Conservation (phyloP, 164 flowering plant genomes). For the Litsea cubeba region DNA sequence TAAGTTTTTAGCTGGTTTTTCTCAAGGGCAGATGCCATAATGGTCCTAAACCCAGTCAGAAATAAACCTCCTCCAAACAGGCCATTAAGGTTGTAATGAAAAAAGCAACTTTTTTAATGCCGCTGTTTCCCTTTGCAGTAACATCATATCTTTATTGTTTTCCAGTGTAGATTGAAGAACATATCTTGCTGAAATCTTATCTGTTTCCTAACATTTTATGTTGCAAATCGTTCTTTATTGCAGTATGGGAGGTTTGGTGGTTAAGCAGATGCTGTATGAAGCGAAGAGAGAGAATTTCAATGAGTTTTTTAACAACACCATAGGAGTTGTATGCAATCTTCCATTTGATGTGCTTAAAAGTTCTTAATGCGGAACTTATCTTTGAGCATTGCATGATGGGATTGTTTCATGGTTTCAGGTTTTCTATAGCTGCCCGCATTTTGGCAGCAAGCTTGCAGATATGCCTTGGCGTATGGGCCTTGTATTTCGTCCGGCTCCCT, state of each 20-base stretch:
- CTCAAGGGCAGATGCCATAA: too few species aligned
- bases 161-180: not conserved
- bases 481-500: constrained; percentile 93
- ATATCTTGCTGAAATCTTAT: not conserved
- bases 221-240: constrained; percentile 18
- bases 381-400: constrained; percentile 3
- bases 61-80: too few species aligned
- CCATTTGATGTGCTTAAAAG: not conserved
- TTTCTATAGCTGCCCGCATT: constrained; percentile 98
- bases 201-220: not conserved
- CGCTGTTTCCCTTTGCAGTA: too few species aligned
- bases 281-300: constrained; percentile 59
- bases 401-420: constrained; percentile 45
- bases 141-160: too few species aligned
- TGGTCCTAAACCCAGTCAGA: too few species aligned
- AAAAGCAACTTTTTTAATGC: too few species aligned
- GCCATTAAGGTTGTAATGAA: too few species aligned
- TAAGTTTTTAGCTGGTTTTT: too few species aligned
- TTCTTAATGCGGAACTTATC: not conserved
- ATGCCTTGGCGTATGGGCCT: constrained; percentile 99
- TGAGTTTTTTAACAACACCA: constrained; percentile 71
- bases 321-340: constrained; percentile 53
- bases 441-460: constrained; percentile 98
- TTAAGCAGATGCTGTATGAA: constrained; percentile 87
- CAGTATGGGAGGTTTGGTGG: constrained; percentile 99